Conservation (phyloP, 2,329 filamentous ascomycete species). For the Ophiocordyceps camponoti-leonardi region DNA sequence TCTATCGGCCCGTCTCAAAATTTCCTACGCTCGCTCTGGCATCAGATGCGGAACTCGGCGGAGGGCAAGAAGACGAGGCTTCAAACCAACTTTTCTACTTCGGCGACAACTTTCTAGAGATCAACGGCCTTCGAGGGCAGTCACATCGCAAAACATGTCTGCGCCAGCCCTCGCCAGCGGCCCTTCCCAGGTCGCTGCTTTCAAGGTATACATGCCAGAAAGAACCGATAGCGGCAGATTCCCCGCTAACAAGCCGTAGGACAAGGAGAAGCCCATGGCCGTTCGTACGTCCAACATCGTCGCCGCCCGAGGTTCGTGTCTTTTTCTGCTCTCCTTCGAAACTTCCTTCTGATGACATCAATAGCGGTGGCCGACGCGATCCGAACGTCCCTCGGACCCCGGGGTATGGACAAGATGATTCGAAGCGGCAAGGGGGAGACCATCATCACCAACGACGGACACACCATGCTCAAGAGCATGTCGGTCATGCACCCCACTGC, state of each 20-base stretch:
- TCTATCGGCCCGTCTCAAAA: constrained; percentile 22
- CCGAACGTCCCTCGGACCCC: constrained; percentile 84
- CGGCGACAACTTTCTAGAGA: background rate
- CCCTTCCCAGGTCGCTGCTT: constrained; percentile 33
- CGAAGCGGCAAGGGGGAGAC: constrained; percentile 92
- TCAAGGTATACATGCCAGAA: constrained; percentile 28
- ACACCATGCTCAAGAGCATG: constrained; percentile 99
- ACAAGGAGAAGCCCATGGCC: constrained; percentile 97
- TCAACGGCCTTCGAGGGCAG: constrained; percentile 5
- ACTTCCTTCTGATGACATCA: constrained; percentile 1
- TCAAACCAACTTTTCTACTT: too few relatives aligned
- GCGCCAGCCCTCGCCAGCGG: constrained; percentile 20
- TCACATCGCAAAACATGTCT: constrained; percentile 19
- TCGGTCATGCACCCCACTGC: constrained; percentile 98
- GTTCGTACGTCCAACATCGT: constrained; percentile 94
- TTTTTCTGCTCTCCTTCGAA: background rate
- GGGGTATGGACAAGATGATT: constrained; percentile 99
- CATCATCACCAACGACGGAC: constrained; percentile 98
- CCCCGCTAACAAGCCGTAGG: constrained; percentile 28
- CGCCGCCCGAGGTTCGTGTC: constrained; percentile 65
- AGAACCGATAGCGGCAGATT: constrained; percentile 16
- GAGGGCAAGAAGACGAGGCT: constrained; percentile 14
- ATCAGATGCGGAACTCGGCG: constrained; percentile 6
- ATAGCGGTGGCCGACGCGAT: constrained; percentile 93
- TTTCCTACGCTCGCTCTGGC: constrained; percentile 12